Conservation (phyloP, 768 basidiomycete species). For the Coprinopsis marcescibilis region DNA sequence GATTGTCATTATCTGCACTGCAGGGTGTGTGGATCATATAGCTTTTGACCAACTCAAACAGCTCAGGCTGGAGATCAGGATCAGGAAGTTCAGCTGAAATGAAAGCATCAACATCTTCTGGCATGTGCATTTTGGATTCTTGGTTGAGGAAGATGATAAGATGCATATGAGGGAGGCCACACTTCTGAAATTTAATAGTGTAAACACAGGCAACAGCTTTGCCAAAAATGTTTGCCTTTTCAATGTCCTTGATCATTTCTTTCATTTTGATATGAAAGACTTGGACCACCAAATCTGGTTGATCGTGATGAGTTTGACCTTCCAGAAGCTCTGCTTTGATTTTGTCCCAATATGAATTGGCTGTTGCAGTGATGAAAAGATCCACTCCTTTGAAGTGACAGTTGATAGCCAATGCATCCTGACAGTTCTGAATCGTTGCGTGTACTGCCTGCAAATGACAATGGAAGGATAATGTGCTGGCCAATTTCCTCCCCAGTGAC, state of each 20-base stretch:
- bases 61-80: slow-evolving; percentile 16
- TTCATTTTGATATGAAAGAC: slow-evolving; percentile 41
- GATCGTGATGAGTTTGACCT: slow-evolving; percentile 29
- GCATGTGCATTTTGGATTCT: slow-evolving; percentile 14
- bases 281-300: slow-evolving; percentile 39
- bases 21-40: no score
- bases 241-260: slow-evolving; percentile 23
- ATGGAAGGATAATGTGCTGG: no score
- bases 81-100: slow-evolving; percentile 30
- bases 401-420: no score
- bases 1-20: no score
- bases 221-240: slow-evolving; percentile 24
- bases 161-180: slow-evolving; percentile 36
- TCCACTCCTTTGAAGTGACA: no score
- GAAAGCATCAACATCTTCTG: slow-evolving; percentile 24
- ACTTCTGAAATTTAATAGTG: slow-evolving; percentile 37
- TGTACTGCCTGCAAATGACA: no score
- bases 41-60: slow-evolving; percentile 28
- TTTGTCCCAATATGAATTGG: slow-evolving; percentile 42
- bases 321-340: slow-evolving; percentile 32
- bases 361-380: slow-evolving; percentile 47
- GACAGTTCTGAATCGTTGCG: no score
- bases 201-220: slow-evolving; percentile 26
- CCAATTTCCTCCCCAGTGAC: no score
- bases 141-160: slow-evolving; percentile 34